Evolutionary conservation across 2,329 filamentous ascomycete genomes (phyloP).

Genomic region (Cladophialophora yegresii): DNA sequence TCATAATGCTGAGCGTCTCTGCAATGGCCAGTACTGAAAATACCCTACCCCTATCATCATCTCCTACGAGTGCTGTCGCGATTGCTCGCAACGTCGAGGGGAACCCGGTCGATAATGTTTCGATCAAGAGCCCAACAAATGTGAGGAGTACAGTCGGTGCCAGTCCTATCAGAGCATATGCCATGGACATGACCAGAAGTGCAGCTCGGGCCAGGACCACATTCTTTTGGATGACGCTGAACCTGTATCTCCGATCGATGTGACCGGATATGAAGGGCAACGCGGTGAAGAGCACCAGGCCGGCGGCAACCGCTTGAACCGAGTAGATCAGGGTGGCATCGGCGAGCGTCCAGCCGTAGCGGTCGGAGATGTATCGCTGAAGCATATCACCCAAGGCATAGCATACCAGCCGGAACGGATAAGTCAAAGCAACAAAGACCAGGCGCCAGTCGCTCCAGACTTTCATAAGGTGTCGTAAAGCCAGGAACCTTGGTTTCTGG

Average conservation of each 20-base stretch:
- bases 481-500: conserved; percentile 5
- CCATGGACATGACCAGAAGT: conserved; percentile 48
- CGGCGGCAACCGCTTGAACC: conserved; percentile 51
- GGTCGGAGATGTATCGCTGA: conserved; percentile 56
- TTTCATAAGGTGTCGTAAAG: conserved; percentile 13
- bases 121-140: conserved; percentile 50
- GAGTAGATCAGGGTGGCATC: conserved; percentile 49
- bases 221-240: conserved; percentile 48
- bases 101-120: conserved; percentile 54
- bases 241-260: conserved; percentile 42
- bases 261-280: conserved; percentile 48
- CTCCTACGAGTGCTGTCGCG: conserved; percentile 52
- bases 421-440: conserved; percentile 48
- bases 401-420: conserved; percentile 53
- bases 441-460: conserved; percentile 27
- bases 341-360: conserved; percentile 53
- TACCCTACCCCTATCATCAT: conserved; percentile 52
- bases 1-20: conserved; percentile 51
- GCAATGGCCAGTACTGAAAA: conserved; percentile 55
- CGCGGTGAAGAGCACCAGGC: conserved; percentile 51
- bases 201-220: conserved; percentile 51
- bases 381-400: conserved; percentile 52
- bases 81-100: conserved; percentile 51
- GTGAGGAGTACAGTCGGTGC: conserved; percentile 48
- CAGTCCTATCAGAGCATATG: conserved; percentile 51